Percentiles rank a stretch among this genome's conserved stretches.
Conservation (phyloP, 805 yeast genomes). For the Teunomyces aglyptinius region DNA sequence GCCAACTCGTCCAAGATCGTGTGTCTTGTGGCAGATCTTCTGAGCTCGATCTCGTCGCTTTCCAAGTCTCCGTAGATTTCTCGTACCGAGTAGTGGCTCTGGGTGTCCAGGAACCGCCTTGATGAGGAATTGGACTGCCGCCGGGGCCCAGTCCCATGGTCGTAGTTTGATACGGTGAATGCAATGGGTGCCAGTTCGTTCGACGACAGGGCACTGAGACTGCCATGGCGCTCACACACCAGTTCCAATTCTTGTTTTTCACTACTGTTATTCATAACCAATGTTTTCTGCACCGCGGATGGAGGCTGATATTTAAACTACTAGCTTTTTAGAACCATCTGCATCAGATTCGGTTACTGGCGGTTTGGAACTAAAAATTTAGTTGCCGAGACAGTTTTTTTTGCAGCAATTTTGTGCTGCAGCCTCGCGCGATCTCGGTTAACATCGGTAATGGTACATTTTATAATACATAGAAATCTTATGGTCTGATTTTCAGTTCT, state of each 20-base stretch:
- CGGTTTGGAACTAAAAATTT: background rate
- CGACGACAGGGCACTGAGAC: constrained; percentile 13
- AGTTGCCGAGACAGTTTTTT: background rate
- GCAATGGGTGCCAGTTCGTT: constrained; percentile 6
- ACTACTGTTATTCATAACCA: background rate
- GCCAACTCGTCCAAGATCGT: constrained; percentile 24
- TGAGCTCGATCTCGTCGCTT: constrained; percentile 26
- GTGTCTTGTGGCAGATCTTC: constrained; percentile 30
- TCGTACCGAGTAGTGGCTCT: constrained; percentile 20
- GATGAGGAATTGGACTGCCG: constrained; percentile 16
- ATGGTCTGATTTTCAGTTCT: background rate
- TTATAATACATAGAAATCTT: background rate
- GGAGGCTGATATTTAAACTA: background rate
- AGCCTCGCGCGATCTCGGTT: background rate
- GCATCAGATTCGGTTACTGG: background rate
- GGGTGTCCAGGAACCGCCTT: constrained; percentile 5
- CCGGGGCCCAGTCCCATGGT: constrained; percentile 7
- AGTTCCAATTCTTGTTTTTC: constrained; percentile 4
- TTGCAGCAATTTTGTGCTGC: constrained; percentile 3
- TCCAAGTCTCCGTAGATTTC: constrained; percentile 34
- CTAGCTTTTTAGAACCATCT: too few relatives aligned
- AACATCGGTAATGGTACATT: constrained; percentile 3
- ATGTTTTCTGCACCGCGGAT: background rate
- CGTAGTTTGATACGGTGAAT: constrained; percentile 1
- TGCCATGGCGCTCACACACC: background rate